Base-by-base conservation (phyloP, 192 early-diverging fungal genomes). In the Allomyces javanicus region DNA sequence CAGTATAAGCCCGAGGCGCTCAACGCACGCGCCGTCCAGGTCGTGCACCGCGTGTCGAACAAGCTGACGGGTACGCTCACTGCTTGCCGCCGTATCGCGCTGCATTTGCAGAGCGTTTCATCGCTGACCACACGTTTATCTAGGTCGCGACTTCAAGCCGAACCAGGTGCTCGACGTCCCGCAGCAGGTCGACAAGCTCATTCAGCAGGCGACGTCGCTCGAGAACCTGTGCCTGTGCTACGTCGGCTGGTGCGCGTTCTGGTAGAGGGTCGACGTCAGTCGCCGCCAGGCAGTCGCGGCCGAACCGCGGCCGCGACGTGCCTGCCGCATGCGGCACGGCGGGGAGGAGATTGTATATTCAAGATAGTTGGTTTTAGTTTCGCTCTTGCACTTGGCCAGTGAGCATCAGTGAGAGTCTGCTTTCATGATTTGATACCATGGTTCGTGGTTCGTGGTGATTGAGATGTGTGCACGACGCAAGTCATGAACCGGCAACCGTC, bases 161-260 rank as follows among this genome's bases (percentile, higher is more conserved):
- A 81, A 89, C 62, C 77, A 81, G 55, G 79, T 82, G 0, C 71
- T 97, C 66, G 86, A 90, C 68, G 89, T 93, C 0, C 80, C 79
- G 0, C 83, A 81, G 6, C 95, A 98, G 74, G 90, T 98, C 1
- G 84, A 95, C 61, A 85, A 83, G 63, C 74, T 97, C 63, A 93
- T 97, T 24, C 74, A 83, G 66, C 89, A 96, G 75, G 93, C 94
- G 5, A 93, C 85, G 1, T 88, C 86, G 6, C 68, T 91, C 10
- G 94, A 94, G 62, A 97, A 97, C 70, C 72, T 97, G 45, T 91
- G 89, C 66, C 90, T 88, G 63, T 79, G 85, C 68, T 88, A 76
- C 66, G 71, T 77, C 68, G 85, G 82, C 68, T 85, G 86, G 83
- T 83, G 71, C 21, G 68, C 73, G 3, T 66, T 79, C 14, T 77